phyloP scores from a whole-genome alignment of 2,329 filamentous ascomycete species.

The Cordyceps tenuipes region DNA sequence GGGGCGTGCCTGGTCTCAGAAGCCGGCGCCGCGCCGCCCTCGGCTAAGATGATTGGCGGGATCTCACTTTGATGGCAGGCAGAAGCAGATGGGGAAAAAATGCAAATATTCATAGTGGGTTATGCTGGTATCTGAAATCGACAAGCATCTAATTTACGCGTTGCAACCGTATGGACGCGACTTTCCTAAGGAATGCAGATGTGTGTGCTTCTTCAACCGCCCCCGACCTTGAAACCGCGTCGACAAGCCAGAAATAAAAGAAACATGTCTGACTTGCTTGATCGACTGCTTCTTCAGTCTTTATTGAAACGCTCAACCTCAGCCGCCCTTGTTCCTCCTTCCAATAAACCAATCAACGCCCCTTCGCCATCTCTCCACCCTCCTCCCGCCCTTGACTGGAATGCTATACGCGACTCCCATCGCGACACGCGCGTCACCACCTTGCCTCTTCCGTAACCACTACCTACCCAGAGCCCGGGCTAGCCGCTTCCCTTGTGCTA shows the following conservation, averaged over 20 bases:
- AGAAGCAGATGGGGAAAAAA: too few species aligned
- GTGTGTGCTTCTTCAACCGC: too few species aligned
- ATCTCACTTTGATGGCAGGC: not conserved
- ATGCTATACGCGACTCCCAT: not conserved
- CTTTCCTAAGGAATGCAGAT: too few species aligned
- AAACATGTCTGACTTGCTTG: not conserved
- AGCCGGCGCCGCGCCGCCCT: not conserved
- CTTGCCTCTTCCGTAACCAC: too few species aligned
- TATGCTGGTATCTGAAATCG: too few species aligned
- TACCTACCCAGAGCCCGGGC: too few species aligned
- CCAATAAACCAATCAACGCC: not conserved
- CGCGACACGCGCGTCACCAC: too few species aligned
- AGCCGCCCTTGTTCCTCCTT: not conserved
- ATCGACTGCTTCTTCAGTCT: not conserved
- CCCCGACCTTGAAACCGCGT: too few species aligned
- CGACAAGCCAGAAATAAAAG: too few species aligned
- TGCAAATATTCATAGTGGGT: too few species aligned
- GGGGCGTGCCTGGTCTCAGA: not conserved
- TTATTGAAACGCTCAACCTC: not conserved
- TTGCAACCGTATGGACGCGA: too few species aligned
- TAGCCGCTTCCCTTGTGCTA: not conserved
- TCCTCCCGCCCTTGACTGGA: not conserved
- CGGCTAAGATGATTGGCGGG: not conserved
- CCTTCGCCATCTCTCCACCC: not conserved
- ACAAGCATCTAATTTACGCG: too few species aligned